phyloP scores from a whole-genome alignment of 73 alveolate genomes.

The Durusdinium trenchii region DNA sequence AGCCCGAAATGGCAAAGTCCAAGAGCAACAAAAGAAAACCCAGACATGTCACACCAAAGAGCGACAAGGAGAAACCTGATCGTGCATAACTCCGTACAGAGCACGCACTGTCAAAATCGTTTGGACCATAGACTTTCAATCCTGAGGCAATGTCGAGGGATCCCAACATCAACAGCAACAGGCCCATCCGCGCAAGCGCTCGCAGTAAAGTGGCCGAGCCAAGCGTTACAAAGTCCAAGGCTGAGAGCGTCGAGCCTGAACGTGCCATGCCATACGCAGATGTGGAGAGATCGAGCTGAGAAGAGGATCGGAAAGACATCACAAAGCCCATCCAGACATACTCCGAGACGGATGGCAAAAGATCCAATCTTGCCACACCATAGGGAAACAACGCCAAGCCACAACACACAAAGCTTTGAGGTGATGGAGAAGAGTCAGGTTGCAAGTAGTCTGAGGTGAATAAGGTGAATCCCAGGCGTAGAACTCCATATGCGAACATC shows the following conservation, averaged over 20 bases:
- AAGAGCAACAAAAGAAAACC: neutral
- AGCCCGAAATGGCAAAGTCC: slow-evolving; percentile 38
- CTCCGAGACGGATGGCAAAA: neutral
- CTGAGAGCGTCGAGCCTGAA: neutral
- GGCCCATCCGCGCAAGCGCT: slow-evolving; percentile 35
- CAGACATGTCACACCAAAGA: slow-evolving; percentile 50
- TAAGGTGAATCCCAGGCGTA: neutral
- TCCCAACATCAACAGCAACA: slow-evolving; percentile 8
- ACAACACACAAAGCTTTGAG: slow-evolving; percentile 38
- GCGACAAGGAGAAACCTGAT: neutral
- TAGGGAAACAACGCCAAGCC: slow-evolving; percentile 13
- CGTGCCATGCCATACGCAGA: slow-evolving; percentile 84
- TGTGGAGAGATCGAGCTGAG: neutral
- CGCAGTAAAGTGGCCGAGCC: slow-evolving; percentile 14
- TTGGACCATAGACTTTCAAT: slow-evolving; percentile 56
- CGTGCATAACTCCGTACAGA: slow-evolving; percentile 86
- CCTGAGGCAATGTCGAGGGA: slow-evolving; percentile 49
- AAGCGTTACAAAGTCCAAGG: slow-evolving; percentile 64
- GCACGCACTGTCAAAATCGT: slow-evolving; percentile 52
- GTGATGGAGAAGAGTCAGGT: neutral
- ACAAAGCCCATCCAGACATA: neutral
- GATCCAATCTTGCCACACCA: slow-evolving; percentile 67
- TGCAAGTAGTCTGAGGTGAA: slow-evolving; percentile 39
- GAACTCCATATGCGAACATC: slow-evolving; percentile 21
- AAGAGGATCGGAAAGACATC: slow-evolving; percentile 35